Conservation (phyloP, 2,329 filamentous ascomycete species). For the Dactylellina haptotyla region DNA sequence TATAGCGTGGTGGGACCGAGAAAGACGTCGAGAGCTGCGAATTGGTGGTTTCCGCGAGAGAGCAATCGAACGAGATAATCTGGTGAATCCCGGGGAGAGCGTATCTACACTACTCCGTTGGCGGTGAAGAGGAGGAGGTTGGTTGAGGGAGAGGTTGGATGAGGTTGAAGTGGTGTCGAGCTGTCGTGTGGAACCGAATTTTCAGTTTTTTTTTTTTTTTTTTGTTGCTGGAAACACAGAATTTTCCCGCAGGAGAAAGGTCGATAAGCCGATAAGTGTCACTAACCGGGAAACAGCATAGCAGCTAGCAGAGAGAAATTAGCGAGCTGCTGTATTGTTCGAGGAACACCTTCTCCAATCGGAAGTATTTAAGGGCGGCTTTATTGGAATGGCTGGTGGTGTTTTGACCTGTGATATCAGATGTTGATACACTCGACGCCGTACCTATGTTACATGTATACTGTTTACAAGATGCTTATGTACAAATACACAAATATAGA, state of each 20-base stretch:
- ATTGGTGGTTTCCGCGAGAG: constrained; percentile 4
- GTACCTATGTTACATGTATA: background rate
- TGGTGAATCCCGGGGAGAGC: background rate
- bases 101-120: constrained; percentile 2
- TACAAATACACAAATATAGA: constrained; percentile 1
- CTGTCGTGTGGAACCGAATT: constrained; percentile 38
- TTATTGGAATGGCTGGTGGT: too few species aligned
- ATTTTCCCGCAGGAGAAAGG: constrained; percentile 32
- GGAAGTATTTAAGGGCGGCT: too few species aligned
- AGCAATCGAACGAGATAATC: background rate
- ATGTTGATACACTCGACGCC: background rate
- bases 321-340: background rate
- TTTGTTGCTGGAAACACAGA: constrained; percentile 35
- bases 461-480: constrained; percentile 4
- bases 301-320: background rate
- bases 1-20: background rate
- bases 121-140: background rate
- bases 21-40: constrained; percentile 2
- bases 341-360: too few species aligned
- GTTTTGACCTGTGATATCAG: too few species aligned
- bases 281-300: background rate
- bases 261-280: constrained; percentile 32
- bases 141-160: background rate
- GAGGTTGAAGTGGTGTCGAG: constrained; percentile 18
- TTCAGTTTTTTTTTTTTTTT: constrained; percentile 38